Evolutionary conservation across 2,329 filamentous ascomycete genomes (phyloP).

Genomic region (Fusarium guadeloupense): DNA sequence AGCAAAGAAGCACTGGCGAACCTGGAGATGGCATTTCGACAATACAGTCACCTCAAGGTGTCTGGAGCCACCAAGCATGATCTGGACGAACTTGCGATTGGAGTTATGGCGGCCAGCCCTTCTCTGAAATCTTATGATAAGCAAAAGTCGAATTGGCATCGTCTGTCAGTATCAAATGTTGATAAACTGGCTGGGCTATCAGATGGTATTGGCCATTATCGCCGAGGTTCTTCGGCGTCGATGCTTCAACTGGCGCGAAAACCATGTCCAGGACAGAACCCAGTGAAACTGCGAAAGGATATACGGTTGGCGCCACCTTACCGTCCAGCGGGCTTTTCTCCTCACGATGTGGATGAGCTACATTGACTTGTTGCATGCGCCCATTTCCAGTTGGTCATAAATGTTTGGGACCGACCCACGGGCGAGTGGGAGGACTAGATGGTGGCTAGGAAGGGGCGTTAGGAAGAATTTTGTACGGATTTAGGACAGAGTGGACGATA

Average conservation of each 20-base stretch:
- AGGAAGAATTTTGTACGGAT: background rate
- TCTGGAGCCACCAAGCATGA: constrained; percentile 28
- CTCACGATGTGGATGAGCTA: constrained; percentile 49
- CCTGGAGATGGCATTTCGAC: constrained; percentile 49
- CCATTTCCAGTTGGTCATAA: background rate
- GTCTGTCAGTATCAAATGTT: constrained; percentile 14
- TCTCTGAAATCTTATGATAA: constrained; percentile 41
- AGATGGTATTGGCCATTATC: constrained; percentile 10
- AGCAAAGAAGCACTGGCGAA: constrained; percentile 53
- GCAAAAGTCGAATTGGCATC: constrained; percentile 41
- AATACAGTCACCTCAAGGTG: constrained; percentile 42
- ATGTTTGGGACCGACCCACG: background rate
- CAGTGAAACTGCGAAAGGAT: constrained; percentile 31
- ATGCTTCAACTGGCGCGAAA: constrained; percentile 1
- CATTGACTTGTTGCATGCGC: constrained; percentile 35
- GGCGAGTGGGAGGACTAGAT: background rate
- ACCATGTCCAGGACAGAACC: constrained; percentile 26
- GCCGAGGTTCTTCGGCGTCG: constrained; percentile 27
- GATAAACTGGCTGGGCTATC: constrained; percentile 22
- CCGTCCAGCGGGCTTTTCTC: constrained; percentile 36
- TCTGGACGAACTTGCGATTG: constrained; percentile 46
- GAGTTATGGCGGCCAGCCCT: constrained; percentile 15
- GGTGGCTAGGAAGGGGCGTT: no score
- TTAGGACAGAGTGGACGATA: background rate
- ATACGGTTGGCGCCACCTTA: constrained; percentile 41